phyloP scores from a whole-genome alignment of 2,329 filamentous ascomycete genomes.

The Grosmannia serpens region DNA sequence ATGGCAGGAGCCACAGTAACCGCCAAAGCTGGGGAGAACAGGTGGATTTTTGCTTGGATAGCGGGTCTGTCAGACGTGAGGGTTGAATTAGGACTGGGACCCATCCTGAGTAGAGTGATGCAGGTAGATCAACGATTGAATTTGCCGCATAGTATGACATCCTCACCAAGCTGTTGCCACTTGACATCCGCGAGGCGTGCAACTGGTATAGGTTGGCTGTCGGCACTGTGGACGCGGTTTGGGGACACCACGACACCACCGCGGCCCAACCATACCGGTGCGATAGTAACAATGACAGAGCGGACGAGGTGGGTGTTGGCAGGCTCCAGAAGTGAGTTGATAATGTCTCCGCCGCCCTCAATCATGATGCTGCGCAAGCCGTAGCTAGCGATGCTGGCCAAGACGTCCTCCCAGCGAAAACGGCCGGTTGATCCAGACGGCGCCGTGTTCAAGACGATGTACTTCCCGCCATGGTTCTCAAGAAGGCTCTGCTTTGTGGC shows the following conservation, averaged over 20 bases:
- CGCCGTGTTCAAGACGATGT: slow-evolving; percentile 25
- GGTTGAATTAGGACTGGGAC: background rate
- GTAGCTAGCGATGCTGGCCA: slow-evolving; percentile 44
- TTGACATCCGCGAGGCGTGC: slow-evolving; percentile 54
- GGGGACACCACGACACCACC: slow-evolving; percentile 75
- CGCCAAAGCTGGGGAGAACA: background rate
- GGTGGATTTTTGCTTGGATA: background rate
- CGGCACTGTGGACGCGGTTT: slow-evolving; percentile 36
- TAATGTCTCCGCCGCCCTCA: slow-evolving; percentile 73
- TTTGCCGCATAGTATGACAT: slow-evolving; percentile 69
- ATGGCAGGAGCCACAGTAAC: no score
- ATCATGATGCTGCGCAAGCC: slow-evolving; percentile 76
- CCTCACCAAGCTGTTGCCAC: slow-evolving; percentile 72
- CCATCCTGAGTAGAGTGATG: background rate
- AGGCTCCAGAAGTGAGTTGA: slow-evolving; percentile 66
- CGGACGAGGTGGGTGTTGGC: slow-evolving; percentile 48
- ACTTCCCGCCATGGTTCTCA: slow-evolving; percentile 40
- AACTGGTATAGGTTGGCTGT: slow-evolving; percentile 44
- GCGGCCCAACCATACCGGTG: slow-evolving; percentile 78
- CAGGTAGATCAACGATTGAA: slow-evolving; percentile 9
- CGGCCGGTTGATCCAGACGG: slow-evolving; percentile 20
- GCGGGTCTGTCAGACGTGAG: background rate
- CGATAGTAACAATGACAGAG: slow-evolving; percentile 77
- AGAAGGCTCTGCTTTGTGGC: slow-evolving; percentile 30
- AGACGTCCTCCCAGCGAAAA: slow-evolving; percentile 53